These are phyloP conservation scores for Neoarthrinium moseri DNA, from an alignment of 2,329 filamentous ascomycete genomes.

Conservation along the genomic window DNA sequence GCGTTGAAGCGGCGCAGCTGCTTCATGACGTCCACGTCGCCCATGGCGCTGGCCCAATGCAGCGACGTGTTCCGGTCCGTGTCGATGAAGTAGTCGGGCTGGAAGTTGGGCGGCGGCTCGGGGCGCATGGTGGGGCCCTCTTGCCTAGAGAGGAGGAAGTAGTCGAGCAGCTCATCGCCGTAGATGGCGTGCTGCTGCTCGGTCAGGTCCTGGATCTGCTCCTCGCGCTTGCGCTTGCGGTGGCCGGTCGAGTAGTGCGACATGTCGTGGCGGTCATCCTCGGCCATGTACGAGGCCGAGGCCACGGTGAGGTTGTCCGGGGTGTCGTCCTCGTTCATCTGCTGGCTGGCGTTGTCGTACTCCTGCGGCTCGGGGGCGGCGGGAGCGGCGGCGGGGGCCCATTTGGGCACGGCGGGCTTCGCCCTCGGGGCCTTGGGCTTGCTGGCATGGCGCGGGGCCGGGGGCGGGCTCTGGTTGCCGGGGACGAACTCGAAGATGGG, in stretches of 20 bases:
- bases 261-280: slow-evolving; percentile 75
- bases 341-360: slow-evolving; percentile 61
- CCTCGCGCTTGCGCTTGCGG: slow-evolving; percentile 76
- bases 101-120: slow-evolving; percentile 80
- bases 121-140: slow-evolving; percentile 72
- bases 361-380: slow-evolving; percentile 47
- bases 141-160: slow-evolving; percentile 85
- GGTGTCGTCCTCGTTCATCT: slow-evolving; percentile 74
- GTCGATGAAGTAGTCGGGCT: slow-evolving; percentile 90
- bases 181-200: slow-evolving; percentile 89
- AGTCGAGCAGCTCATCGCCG: slow-evolving; percentile 90
- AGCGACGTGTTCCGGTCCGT: slow-evolving; percentile 88
- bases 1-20: slow-evolving; percentile 82
- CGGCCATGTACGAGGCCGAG: slow-evolving; percentile 81
- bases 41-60: slow-evolving; percentile 98
- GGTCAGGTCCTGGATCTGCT: slow-evolving; percentile 58
- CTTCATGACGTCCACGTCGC: slow-evolving; percentile 86
- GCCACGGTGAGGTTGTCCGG: slow-evolving; percentile 81
- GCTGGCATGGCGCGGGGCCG: slow-evolving; percentile 87
- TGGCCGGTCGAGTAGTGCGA: slow-evolving; percentile 61
- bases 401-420: slow-evolving; percentile 63
- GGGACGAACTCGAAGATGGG: slow-evolving; percentile 89
- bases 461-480: slow-evolving; percentile 84
- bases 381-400: slow-evolving; percentile 22
- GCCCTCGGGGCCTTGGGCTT: slow-evolving; percentile 75